These are phyloP conservation scores for Sclerotinia sclerotiorum DNA, from an alignment of 2,329 filamentous ascomycete species.

Conservation along the genomic window DNA sequence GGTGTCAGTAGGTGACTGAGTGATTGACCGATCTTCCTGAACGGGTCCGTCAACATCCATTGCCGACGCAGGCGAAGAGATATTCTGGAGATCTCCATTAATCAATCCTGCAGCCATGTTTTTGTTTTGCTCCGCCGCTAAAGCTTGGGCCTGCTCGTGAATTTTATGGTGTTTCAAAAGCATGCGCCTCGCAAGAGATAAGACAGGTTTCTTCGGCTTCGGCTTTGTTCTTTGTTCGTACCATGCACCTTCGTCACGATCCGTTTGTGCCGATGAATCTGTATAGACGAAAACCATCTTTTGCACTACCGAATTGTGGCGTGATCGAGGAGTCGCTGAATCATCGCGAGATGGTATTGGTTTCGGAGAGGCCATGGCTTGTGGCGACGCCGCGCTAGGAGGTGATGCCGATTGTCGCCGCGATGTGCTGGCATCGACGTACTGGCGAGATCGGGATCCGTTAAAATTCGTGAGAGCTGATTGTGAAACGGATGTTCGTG, in stretches of 20 bases:
- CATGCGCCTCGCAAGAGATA: constrained; percentile 37
- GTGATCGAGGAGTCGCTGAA: constrained; percentile 29
- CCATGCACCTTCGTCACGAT: constrained; percentile 39
- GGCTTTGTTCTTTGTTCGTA: constrained; percentile 31
- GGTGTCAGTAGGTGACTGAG: constrained; percentile 32
- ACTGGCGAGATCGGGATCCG: constrained; percentile 32
- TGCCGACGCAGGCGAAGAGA: constrained; percentile 28
- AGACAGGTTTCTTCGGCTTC: constrained; percentile 32
- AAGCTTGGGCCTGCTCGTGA: constrained; percentile 27
- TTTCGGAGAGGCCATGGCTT: constrained; percentile 29
- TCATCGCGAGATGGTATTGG: constrained; percentile 25
- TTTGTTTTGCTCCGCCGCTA: constrained; percentile 25
- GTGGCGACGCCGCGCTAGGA: constrained; percentile 36
- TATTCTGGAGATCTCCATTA: constrained; percentile 25
- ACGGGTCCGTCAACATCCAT: constrained; percentile 34
- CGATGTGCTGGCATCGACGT: constrained; percentile 39
- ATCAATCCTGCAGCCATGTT: constrained; percentile 15
- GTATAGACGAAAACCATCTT: constrained; percentile 33
- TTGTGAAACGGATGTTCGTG: constrained; percentile 35
- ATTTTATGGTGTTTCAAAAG: constrained; percentile 37
- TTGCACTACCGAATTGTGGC: constrained; percentile 31
- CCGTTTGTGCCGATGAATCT: constrained; percentile 39
- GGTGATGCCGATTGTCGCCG: constrained; percentile 39
- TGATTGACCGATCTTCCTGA: constrained; percentile 27
- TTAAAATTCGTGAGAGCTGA: constrained; percentile 28